Conservation (phyloP, 192 early-diverging fungal species). For the Spizellomyces punctatus region DNA sequence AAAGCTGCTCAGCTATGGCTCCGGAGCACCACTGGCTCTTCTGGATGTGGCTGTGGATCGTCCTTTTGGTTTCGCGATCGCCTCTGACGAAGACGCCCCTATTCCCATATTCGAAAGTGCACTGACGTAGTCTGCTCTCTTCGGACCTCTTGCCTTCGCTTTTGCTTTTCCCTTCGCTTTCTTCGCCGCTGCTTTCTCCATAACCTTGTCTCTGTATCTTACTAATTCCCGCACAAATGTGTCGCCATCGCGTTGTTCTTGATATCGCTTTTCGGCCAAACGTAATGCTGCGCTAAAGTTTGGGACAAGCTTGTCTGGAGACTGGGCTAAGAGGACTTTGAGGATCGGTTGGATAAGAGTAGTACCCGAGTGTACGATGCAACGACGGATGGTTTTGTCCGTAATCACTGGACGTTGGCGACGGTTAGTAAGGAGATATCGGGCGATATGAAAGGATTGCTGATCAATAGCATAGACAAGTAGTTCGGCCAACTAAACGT, state of each 20-base stretch:
- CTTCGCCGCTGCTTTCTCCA: neutral
- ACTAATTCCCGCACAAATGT: constrained; percentile 1
- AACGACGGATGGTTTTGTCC: constrained; percentile 1
- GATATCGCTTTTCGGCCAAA: constrained; percentile 4
- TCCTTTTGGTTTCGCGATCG: no score
- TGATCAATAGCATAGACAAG: neutral
- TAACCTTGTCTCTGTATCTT: neutral
- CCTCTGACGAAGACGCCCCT: no score
- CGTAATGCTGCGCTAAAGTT: neutral
- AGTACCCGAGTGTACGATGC: neutral
- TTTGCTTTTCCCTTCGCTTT: neutral
- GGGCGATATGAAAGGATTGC: neutral
- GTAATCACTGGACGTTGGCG: neutral
- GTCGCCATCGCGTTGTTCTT: constrained; percentile 6
- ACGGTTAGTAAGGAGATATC: neutral
- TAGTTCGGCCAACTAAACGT: neutral
- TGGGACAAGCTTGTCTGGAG: constrained; percentile 1
- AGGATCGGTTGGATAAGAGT: neutral
- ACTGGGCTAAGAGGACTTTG: neutral
- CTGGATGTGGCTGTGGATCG: no score
- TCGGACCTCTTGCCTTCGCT: neutral
- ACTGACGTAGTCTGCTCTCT: no score
- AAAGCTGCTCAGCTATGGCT: no score
- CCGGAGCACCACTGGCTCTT: no score
- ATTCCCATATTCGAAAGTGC: no score